phyloP scores from a whole-genome alignment of 2,329 filamentous ascomycete species.

The Hypoxylon sp. region DNA sequence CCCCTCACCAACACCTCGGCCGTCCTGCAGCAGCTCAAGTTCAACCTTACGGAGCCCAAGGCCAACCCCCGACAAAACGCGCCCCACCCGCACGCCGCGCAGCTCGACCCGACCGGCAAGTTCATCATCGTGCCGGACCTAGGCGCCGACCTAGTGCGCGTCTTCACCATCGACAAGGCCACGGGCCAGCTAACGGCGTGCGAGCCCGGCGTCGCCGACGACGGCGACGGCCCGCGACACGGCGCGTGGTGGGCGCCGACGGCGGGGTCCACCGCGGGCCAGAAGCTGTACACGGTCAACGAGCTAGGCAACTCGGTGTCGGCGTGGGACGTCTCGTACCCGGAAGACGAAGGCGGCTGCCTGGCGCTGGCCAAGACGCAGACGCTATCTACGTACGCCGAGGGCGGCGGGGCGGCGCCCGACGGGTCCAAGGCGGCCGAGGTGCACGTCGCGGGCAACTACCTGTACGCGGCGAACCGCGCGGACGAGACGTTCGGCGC shows the following conservation, averaged over 20 bases:
- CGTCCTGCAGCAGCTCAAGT: constrained; percentile 54
- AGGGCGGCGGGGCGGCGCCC: constrained; percentile 56
- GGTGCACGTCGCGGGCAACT: constrained; percentile 64
- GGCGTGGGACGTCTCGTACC: constrained; percentile 62
- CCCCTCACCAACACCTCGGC: constrained; percentile 50
- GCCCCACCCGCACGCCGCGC: constrained; percentile 65
- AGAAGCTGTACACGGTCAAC: constrained; percentile 57
- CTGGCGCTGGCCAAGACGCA: constrained; percentile 60
- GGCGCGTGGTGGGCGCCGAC: constrained; percentile 61
- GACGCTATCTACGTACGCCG: constrained; percentile 60
- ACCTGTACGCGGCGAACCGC: constrained; percentile 71
- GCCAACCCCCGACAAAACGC: constrained; percentile 64
- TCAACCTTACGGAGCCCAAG: constrained; percentile 57
- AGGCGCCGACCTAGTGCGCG: constrained; percentile 65
- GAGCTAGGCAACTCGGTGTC: constrained; percentile 64
- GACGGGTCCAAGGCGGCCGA: constrained; percentile 65
- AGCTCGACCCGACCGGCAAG: constrained; percentile 61
- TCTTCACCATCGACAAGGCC: constrained; percentile 61
- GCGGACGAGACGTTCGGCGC: constrained; percentile 68
- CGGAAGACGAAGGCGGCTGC: constrained; percentile 55
- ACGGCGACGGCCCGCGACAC: constrained; percentile 66
- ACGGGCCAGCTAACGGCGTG: constrained; percentile 61
- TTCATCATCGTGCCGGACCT: constrained; percentile 65
- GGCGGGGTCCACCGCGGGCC: constrained; percentile 43
- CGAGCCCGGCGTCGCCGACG: constrained; percentile 54